Conservation (phyloP, 2,329 filamentous ascomycete genomes). For the Massarina eburnea region DNA sequence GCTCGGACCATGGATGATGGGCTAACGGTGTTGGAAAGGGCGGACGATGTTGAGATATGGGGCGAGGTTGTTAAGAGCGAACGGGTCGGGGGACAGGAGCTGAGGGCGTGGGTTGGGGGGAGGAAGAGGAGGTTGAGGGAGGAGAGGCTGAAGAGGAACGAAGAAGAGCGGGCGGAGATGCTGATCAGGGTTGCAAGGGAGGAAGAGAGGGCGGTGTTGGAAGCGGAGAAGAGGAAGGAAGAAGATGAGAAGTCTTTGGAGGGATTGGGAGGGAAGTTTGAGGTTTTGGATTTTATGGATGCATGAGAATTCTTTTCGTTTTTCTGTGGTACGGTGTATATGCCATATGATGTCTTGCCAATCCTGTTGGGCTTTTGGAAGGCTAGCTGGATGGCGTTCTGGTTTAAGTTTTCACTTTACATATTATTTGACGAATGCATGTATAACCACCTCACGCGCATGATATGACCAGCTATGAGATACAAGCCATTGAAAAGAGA, state of each 20-base stretch:
- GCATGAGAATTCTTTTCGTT: background rate
- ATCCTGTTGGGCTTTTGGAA: too few relatives aligned
- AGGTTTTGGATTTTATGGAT: slow-evolving; percentile 1
- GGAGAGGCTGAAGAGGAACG: background rate
- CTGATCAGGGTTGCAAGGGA: too few relatives aligned
- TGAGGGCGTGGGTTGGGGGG: background rate
- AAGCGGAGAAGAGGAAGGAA: background rate
- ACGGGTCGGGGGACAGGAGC: slow-evolving; percentile 1
- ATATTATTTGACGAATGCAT: too few relatives aligned
- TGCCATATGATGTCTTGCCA: too few relatives aligned
- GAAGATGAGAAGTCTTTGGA: background rate
- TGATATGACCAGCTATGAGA: too few relatives aligned
- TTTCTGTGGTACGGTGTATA: background rate
- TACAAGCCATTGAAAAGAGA: too few relatives aligned
- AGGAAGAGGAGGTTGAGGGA: background rate
- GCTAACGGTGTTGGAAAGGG: slow-evolving; percentile 14
- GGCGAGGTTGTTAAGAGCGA: background rate
- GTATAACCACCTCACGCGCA: too few relatives aligned
- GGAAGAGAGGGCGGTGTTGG: background rate
- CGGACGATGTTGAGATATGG: slow-evolving; percentile 8
- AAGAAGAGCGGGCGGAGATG: background rate
- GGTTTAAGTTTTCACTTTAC: too few relatives aligned
- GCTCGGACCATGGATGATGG: slow-evolving; percentile 18
- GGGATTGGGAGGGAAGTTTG: background rate
- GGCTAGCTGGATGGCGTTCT: too few relatives aligned